phyloP scores from a whole-genome alignment of 352 stramenopile genomes.

The Hyaloperonospora arabidopsidis region DNA sequence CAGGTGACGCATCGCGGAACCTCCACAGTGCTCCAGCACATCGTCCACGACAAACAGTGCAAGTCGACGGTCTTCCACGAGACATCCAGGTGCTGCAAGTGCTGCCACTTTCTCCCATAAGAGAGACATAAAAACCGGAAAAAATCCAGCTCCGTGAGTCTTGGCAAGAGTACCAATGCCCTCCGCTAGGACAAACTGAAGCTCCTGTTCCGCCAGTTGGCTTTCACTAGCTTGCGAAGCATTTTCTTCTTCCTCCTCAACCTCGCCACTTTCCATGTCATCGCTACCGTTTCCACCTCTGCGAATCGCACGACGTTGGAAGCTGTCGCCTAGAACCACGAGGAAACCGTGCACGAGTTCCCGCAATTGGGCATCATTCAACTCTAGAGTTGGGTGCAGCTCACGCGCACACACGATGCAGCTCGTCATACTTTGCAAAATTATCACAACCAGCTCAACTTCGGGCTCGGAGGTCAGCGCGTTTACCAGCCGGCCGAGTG shows the following conservation, averaged over 20 bases:
- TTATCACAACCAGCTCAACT: constrained; percentile 74
- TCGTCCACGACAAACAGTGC: constrained; percentile 84
- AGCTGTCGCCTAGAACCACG: constrained; percentile 69
- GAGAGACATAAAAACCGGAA: constrained; percentile 64
- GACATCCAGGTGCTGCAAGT: constrained; percentile 53
- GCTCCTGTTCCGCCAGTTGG: constrained; percentile 46
- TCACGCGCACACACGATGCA: constrained; percentile 46
- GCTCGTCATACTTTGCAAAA: constrained; percentile 82
- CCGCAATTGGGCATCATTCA: constrained; percentile 68
- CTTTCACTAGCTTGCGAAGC: constrained; percentile 36
- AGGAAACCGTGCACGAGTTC: constrained; percentile 71
- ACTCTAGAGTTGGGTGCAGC: constrained; percentile 31
- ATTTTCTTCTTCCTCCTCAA: constrained; percentile 41
- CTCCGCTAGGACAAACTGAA: constrained; percentile 77
- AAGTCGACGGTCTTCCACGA: constrained; percentile 73
- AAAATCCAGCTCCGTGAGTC: constrained; percentile 55
- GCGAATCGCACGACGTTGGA: constrained; percentile 63
- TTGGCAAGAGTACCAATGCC: constrained; percentile 70
- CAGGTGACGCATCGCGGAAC: constrained; percentile 36
- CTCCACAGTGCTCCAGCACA: constrained; percentile 71
- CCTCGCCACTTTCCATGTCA: constrained; percentile 26
- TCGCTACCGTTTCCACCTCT: constrained; percentile 22
- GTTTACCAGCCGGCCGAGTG: constrained; percentile 63
- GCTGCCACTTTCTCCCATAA: constrained; percentile 76
- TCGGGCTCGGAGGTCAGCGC: constrained; percentile 76